Conservation (phyloP, 2,329 filamentous ascomycete species). For the Aspergillus felis region DNA sequence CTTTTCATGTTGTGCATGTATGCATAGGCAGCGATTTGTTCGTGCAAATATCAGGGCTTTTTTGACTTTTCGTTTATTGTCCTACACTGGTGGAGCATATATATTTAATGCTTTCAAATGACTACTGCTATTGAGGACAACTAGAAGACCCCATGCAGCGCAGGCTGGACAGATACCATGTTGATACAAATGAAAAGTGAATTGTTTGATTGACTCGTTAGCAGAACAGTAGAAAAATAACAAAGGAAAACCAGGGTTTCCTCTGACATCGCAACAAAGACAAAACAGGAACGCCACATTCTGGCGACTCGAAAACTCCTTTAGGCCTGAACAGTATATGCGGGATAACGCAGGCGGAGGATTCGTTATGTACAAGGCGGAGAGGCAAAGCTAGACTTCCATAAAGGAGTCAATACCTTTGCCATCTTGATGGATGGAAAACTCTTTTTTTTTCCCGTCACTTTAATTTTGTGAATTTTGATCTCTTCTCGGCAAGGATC, state of each 20-base stretch:
- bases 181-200: conserved; percentile 8
- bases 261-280: conserved; percentile 22
- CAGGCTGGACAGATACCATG: neutral
- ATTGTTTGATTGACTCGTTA: conserved; percentile 17
- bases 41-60: conserved; percentile 17
- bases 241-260: conserved; percentile 23
- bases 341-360: conserved; percentile 5
- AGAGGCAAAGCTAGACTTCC: conserved; percentile 6
- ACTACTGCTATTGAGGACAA: neutral
- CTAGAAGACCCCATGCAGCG: neutral
- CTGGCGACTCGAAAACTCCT: conserved; percentile 16
- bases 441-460: conserved; percentile 1
- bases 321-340: conserved; percentile 29
- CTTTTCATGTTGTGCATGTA: conserved; percentile 18
- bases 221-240: conserved; percentile 19
- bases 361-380: conserved; percentile 32
- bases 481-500: neutral
- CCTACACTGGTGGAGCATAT: neutral
- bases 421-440: conserved; percentile 6
- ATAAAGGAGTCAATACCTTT: conserved; percentile 9
- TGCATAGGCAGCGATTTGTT: conserved; percentile 27
- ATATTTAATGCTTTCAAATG: neutral
- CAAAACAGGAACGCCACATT: conserved; percentile 21
- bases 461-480: neutral
- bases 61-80: neutral